Evolutionary conservation across 169 alveolate genomes (phyloP), one percentile per base, ranked within the genome.

Genomic region (Perkinsus chesapeaki): DNA sequence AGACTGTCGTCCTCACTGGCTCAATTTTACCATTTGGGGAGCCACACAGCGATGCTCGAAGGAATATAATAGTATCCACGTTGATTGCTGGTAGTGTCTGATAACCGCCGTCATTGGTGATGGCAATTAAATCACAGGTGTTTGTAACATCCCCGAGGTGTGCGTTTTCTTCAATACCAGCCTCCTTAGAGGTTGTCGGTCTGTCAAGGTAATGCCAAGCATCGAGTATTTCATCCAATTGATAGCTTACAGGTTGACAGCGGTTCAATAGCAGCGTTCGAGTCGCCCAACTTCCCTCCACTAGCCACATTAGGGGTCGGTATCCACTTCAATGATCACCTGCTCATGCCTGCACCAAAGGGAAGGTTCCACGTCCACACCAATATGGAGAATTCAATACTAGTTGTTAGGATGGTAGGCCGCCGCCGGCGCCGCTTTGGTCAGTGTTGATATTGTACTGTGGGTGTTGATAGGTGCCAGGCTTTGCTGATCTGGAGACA

Each of bases 1-100:
- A 97, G 91, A 95, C 98, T 19, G 98, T 97, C 31, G 93, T 96
- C 31, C 72, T 97, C n/a, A 97, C 98, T 31, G 98, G 98, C 1
- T 93, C 97, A 36, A 94, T 96, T 92, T 94, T 97, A 39, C 97
- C 98, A 3, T 92, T 96, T 38, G 91, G 94, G 34, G 95, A 96
- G 73, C 94, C 95, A 27, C 95, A 97, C 47, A 96, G 96, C 73
- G 98, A 97, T 94, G 98, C 96, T 7, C 92, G 94, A 60, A 96
- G 95, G 91, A 97, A 97, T 92, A 94, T 97, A 91, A 92, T 96
- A 60, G 82, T 60, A 34, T 60, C 82, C 23, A 60, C 82, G 7
- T 34, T 60, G 36, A 60, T 60, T 60, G 82, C 82, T 60, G 82
- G 82, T 60, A 60, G 82, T 60, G 27, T 43, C 60, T 43, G n/a